Evolutionary conservation across 2,329 filamentous ascomycete genomes (phyloP).

Genomic region (Fusarium anthophilum): DNA sequence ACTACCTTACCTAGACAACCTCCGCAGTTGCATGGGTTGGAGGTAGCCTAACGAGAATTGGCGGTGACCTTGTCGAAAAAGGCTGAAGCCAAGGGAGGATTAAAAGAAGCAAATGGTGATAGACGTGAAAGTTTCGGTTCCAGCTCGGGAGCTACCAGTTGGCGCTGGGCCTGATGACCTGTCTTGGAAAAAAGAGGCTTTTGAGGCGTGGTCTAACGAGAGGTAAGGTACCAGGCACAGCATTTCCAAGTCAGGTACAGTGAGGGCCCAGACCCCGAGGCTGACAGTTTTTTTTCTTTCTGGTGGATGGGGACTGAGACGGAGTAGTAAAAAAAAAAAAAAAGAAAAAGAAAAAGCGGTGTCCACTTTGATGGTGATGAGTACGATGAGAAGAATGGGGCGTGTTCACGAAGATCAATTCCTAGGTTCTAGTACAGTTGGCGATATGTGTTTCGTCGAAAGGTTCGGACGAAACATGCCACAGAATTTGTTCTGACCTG

Average conservation of each 20-base stretch:
- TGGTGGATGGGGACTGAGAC: not conserved
- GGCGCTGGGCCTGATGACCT: slow-evolving; percentile 22
- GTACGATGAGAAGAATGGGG: not conserved
- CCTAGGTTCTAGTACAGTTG: not conserved
- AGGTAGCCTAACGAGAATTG: not conserved
- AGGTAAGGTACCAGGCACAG: slow-evolving; percentile 31
- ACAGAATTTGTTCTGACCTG: not conserved
- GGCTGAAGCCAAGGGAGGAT: slow-evolving; percentile 17
- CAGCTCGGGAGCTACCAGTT: slow-evolving; percentile 28
- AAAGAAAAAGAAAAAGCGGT: slow-evolving; percentile 14
- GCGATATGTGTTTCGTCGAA: slow-evolving; percentile 6
- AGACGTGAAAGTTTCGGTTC: not conserved
- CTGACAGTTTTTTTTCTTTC: not conserved
- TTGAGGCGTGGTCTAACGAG: slow-evolving; percentile 13
- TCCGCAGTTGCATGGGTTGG: slow-evolving; percentile 10
- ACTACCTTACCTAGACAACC: not conserved
- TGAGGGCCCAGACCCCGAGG: slow-evolving; percentile 15
- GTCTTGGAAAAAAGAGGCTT: slow-evolving; percentile 16
- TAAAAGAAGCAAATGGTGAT: not conserved
- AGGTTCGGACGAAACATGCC: slow-evolving; percentile 11
- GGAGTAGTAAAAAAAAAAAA: not conserved
- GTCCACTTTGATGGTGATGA: not conserved
- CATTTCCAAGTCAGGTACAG: slow-evolving; percentile 13
- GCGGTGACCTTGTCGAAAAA: slow-evolving; percentile 7
- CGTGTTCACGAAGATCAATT: not conserved